Evolutionary conservation across 2,329 filamentous ascomycete species (phyloP).

Genomic region (Penicillium brevicompactum): DNA sequence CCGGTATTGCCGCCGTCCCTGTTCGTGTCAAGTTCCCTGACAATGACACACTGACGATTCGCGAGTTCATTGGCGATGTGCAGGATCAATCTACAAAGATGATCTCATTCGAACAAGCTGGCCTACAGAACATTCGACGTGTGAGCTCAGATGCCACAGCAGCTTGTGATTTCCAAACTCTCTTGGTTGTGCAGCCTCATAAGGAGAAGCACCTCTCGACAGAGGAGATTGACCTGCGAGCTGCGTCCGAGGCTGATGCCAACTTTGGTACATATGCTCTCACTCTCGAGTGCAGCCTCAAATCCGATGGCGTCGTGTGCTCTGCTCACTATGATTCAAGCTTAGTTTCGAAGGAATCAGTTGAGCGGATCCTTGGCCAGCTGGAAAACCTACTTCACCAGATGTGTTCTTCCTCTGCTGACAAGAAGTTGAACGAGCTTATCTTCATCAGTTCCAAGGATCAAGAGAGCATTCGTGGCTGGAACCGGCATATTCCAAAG

Average conservation of each 20-base stretch:
- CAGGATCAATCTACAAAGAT: slow-evolving; percentile 13
- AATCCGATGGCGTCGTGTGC: slow-evolving; percentile 1
- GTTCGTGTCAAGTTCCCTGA: slow-evolving; percentile 9
- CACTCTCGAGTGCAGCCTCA: slow-evolving; percentile 12
- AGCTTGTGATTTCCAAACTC: slow-evolving; percentile 12
- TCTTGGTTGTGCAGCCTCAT: slow-evolving; percentile 11
- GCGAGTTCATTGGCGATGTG: slow-evolving; percentile 7
- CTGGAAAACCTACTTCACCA: slow-evolving; percentile 11
- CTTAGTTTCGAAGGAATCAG: slow-evolving; percentile 1
- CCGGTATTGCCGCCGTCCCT: slow-evolving; percentile 20
- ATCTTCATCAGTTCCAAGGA: slow-evolving; percentile 13
- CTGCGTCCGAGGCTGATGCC: slow-evolving; percentile 4
- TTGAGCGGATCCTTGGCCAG: slow-evolving; percentile 12
- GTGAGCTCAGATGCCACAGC: slow-evolving; percentile 10
- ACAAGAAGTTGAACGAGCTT: slow-evolving; percentile 7
- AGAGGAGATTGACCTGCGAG: slow-evolving; percentile 3
- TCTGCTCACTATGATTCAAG: slow-evolving; percentile 14
- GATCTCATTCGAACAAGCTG: slow-evolving; percentile 17
- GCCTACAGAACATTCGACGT: slow-evolving; percentile 19
- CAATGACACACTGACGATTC: slow-evolving; percentile 2
- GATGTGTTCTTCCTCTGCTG: slow-evolving; percentile 1
- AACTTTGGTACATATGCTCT: slow-evolving; percentile 16
- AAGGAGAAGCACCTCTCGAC: slow-evolving; percentile 1
- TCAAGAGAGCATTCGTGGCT: slow-evolving; percentile 8
- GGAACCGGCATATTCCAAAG: slow-evolving; percentile 12